These are phyloP conservation scores for Zymoseptoria passerinii DNA, from an alignment of 2,329 filamentous ascomycete species.

Conservation along the genomic window DNA sequence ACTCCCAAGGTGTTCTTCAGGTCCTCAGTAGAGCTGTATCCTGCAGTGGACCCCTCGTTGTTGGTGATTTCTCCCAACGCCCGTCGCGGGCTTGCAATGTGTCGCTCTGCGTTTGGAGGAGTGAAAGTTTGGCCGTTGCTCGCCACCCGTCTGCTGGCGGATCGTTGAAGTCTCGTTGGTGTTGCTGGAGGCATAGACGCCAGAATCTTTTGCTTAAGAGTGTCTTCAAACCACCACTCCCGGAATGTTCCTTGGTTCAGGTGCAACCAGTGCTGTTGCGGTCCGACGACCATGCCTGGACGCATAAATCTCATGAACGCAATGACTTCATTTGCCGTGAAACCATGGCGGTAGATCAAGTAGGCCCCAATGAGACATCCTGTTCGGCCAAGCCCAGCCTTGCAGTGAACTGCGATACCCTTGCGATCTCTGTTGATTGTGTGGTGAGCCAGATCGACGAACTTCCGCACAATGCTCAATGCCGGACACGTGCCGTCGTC, in stretches of 20 bases:
- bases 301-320: conserved; percentile 99
- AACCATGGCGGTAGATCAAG: conserved; percentile 92
- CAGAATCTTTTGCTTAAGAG: conserved; percentile 73
- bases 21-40: conserved; percentile 20
- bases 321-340: conserved; percentile 77
- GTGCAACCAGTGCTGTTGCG: conserved; percentile 98
- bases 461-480: conserved; percentile 80
- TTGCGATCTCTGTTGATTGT: conserved; percentile 87
- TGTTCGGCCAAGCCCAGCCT: conserved; percentile 89
- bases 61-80: conserved; percentile 90
- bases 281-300: conserved; percentile 96
- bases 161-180: conserved; percentile 44
- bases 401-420: conserved; percentile 96
- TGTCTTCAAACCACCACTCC: conserved; percentile 88
- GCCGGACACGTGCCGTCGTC: conserved; percentile 95
- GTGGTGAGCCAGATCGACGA: conserved; percentile 89
- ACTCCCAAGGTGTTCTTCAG: conserved; percentile 46
- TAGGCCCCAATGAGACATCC: conserved; percentile 96
- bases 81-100: conserved; percentile 47
- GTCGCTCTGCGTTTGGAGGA: conserved; percentile 69
- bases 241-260: conserved; percentile 93
- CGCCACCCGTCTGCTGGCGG: conserved; percentile 42
- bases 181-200: conserved; percentile 47
- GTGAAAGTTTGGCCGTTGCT: conserved; percentile 68
- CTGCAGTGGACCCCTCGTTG: conserved; percentile 49